Evolutionary conservation across 305 asterid genomes (phyloP), one percentile per base, ranked within the genome.

Genomic region (Rubia occidens): DNA sequence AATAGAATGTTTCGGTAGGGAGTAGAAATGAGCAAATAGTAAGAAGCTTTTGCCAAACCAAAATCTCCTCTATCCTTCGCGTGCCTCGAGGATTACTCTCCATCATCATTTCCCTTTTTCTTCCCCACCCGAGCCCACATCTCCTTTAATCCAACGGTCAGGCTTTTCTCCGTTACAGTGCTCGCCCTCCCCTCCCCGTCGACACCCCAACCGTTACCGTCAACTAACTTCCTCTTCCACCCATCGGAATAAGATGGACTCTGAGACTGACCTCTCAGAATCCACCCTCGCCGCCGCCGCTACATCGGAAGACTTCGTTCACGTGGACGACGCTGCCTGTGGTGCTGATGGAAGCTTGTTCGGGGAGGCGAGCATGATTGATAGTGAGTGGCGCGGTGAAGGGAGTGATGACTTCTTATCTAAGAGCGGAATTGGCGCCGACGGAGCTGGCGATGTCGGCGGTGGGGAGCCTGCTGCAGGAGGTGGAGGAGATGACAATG

Each of bases 221-320:
- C 60, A 10, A 7, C 18, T 24, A 44, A 44, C n/a, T 20, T 1
- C 9, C 35, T 60, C 18, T 37, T 47, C 67, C 58, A 9, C 47
- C 67, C 39, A 63, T 60, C 60, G 66, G 37, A 63, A 8, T 55
- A 65, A 15, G 60, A 72, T 64, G 75, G 71, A 67, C 59, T 18
- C 56, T 17, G 78, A 74, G 51, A 18, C 71, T 21, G 74, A 53
- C 20, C 42, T 11, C n/a, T 15, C 56, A 15, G 63, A 40, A 26
- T 68, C 72, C 0, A 20, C 72, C 69, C 20, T 75, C 35, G 10
- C 71, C 49, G 75, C 60, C 55, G 71, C 32, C 53, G 51, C 72
- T 68, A 72, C 75, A 32, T 56, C 74, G 56, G 94, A 86, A 20
- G 89, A 87, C 71, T 84, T 77, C 55, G 87, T 79, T 69, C 80